Evolutionary conservation across 306 rosid genomes (phyloP), one percentile per base, ranked within the genome.

Genomic region (Notholithocarpus densiflorus): DNA sequence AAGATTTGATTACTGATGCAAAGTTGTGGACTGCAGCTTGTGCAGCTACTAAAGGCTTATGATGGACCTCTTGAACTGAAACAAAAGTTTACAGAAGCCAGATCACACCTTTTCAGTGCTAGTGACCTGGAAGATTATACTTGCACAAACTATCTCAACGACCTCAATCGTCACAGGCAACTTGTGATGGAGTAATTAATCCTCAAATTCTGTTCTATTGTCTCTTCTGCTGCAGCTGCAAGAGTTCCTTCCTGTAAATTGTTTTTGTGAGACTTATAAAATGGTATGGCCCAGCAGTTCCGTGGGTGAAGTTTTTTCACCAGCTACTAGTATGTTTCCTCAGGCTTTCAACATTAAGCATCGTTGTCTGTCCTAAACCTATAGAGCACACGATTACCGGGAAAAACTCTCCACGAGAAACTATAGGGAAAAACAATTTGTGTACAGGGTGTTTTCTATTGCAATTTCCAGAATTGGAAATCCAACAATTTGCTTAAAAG

Each of bases 71-170:
- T 73, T 4, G 96, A 93, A 19, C 57, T 75, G 53, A 89, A 80
- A 45, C 86, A 80, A 8, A 89, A 68, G 52, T 61, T 78, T 20
- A 4, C 26, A 20, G 54, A 81, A 3, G 75, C 79, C 54, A 85
- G 84, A 75, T 90, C 93, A 1, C 85, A 77, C 15, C 21, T 87
- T 80, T 62, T 90, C 61, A 96, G 91, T 76, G 92, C 91, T 23
- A 87, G 92, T 80, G 98, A 96, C 79, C 78, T 90, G 34, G 98
- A 96, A 74, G 98, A 91, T 72, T 96, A 96, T 70, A 88, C 97
- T n/a, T 88, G 94, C 77, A 86, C 97, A 2, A 93, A 70, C 79
- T 96, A 96, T 86, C 83, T 93, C 84, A 90, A 69, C 68, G 99
- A 93, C 77, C 91, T 96, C 15, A 83, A 79, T 78, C 97, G 99